Conservation (phyloP, 768 basidiomycete genomes). For the Candolleomyces aberdarensis region DNA sequence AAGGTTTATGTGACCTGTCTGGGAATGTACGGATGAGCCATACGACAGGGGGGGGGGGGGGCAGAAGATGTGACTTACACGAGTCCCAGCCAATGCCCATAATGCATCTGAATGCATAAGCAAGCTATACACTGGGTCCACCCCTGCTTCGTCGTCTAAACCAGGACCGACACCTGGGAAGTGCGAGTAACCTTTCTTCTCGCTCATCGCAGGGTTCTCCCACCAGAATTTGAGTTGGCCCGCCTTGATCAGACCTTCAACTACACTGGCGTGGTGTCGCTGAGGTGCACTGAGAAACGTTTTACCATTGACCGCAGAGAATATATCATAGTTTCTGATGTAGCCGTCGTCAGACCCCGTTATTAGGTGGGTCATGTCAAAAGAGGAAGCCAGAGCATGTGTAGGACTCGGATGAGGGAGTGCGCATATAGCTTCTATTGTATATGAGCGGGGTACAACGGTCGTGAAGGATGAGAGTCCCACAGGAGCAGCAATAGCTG, state of each 20-base stretch:
- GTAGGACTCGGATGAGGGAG: constrained; percentile 87
- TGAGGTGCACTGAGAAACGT: constrained; percentile 86
- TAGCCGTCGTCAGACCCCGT: constrained; percentile 95
- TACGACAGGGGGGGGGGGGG: constrained; percentile 6
- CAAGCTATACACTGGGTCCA: constrained; percentile 85
- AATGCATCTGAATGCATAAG: constrained; percentile 90
- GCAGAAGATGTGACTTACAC: constrained; percentile 48
- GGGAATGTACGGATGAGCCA: constrained; percentile 6
- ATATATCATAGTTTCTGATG: constrained; percentile 90
- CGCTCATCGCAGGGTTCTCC: constrained; percentile 61
- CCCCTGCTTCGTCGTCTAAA: constrained; percentile 46
- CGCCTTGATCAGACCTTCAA: constrained; percentile 89
- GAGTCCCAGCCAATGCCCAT: constrained; percentile 86
- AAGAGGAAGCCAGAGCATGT: constrained; percentile 81
- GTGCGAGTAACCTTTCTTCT: constrained; percentile 4
- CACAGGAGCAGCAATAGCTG: constrained; percentile 48
- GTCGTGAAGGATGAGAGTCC: constrained; percentile 3
- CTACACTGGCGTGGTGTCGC: constrained; percentile 83
- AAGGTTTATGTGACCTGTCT: constrained; percentile 91
- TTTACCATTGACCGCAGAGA: constrained; percentile 83
- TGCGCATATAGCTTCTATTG: constrained; percentile 88
- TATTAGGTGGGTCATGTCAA: constrained; percentile 83
- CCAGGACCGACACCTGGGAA: constrained; percentile 3
- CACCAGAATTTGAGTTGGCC: constrained; percentile 89
- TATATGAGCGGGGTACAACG: constrained; percentile 58